Conservation (phyloP, 305 asterid genomes). For the Salvia sclarea region DNA sequence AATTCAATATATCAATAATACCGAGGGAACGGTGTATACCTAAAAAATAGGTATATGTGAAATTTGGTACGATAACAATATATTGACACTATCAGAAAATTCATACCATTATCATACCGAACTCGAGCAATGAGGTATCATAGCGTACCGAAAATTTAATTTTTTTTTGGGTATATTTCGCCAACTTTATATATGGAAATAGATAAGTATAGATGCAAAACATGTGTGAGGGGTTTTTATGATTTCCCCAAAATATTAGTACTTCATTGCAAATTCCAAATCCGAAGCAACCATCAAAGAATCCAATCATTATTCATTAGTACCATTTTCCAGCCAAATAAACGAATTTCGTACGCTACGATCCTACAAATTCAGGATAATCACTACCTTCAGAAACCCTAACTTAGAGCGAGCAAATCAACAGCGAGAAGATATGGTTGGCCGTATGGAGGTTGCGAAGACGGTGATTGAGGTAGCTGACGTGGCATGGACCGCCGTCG, state of each 20-base stretch:
- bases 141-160: too few species aligned
- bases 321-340: neutral
- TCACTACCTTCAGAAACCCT: conserved; percentile 25
- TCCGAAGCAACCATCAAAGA: conserved; percentile 22
- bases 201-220: too few species aligned
- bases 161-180: too few species aligned
- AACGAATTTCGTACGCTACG: neutral
- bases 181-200: too few species aligned
- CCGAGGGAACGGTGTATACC: too few species aligned
- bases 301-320: too few species aligned
- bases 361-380: neutral
- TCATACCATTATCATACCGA: too few species aligned
- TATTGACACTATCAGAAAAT: too few species aligned
- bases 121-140: too few species aligned
- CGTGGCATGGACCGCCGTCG: conserved; percentile 85
- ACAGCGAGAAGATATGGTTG: conserved; percentile 22
- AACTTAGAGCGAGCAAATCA: neutral
- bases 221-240: neutral
- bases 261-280: conserved; percentile 14
- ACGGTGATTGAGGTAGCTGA: conserved; percentile 96
- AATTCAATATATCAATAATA: too few species aligned
- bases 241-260: neutral
- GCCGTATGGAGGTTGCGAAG: conserved; percentile 70
- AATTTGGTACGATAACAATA: too few species aligned
- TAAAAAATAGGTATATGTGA: too few species aligned